Conservation (phyloP, 2,329 filamentous ascomycete genomes). For the Penicillium olsonii region DNA sequence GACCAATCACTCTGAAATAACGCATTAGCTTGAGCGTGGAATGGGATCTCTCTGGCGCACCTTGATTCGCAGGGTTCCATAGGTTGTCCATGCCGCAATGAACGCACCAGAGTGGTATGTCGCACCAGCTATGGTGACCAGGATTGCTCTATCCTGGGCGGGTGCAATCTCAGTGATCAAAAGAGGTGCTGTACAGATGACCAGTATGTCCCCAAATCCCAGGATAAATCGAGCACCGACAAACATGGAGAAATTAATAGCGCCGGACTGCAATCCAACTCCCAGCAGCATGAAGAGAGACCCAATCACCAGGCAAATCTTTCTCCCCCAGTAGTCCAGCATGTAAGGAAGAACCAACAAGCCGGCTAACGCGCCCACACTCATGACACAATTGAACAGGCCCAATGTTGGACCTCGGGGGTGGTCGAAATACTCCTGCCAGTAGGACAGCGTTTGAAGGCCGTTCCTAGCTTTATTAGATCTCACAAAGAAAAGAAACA, state of each 20-base stretch:
- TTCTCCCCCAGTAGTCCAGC: conserved; percentile 51
- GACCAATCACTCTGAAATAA: conserved; percentile 46
- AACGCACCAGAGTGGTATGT: conserved; percentile 54
- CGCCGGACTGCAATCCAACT: conserved; percentile 31
- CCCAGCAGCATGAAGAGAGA: conserved; percentile 29
- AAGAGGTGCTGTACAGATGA: conserved; percentile 29
- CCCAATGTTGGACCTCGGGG: conserved; percentile 42
- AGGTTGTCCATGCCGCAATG: conserved; percentile 44
- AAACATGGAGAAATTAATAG: conserved; percentile 31
- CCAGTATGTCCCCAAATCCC: conserved; percentile 31
- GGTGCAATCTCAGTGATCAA: conserved; percentile 33
- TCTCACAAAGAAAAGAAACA: too few relatives aligned
- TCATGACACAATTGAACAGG: conserved; percentile 52
- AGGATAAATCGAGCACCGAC: conserved; percentile 31
- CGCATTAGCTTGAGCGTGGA: too few relatives aligned
- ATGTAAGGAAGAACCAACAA: conserved; percentile 52
- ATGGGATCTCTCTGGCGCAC: too few relatives aligned
- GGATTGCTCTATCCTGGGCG: conserved; percentile 31
- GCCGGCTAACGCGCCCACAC: conserved; percentile 51
- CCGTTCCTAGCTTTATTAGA: too few relatives aligned
- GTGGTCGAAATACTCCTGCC: conserved; percentile 42
- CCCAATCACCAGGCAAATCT: conserved; percentile 49
- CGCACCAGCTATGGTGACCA: conserved; percentile 31
- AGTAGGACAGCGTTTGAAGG: conserved; percentile 46
- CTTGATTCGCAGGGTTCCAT: conserved; percentile 35